A percentile compares a stretch with the other conserved stretches of the same genome.
These are phyloP conservation scores for Brassica incana DNA, from an alignment of 345 rosid species.

Conservation along the genomic window DNA sequence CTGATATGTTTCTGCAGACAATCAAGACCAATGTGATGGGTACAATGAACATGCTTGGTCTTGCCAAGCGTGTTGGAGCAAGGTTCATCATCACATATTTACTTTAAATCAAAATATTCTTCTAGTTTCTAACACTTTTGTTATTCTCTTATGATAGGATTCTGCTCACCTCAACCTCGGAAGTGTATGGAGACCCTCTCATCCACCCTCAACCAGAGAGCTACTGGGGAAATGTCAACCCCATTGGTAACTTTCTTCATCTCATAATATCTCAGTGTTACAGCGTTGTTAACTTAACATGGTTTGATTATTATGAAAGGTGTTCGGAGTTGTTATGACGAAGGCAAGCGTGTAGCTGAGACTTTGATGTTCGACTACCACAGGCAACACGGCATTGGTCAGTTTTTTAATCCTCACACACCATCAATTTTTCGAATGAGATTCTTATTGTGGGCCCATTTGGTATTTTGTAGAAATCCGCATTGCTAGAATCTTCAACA, in stretches of 20 bases:
- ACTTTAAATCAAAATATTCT: neutral
- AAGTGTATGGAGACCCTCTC: slow-evolving; percentile 96
- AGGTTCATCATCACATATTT: slow-evolving; percentile 46
- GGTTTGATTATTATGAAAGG: slow-evolving; percentile 43
- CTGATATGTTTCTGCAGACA: slow-evolving; percentile 50
- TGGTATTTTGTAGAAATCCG: slow-evolving; percentile 62
- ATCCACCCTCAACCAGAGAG: slow-evolving; percentile 90
- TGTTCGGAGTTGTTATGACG: slow-evolving; percentile 93
- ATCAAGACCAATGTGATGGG: slow-evolving; percentile 97
- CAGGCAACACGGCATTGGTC: slow-evolving; percentile 95
- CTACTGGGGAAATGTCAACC: slow-evolving; percentile 98
- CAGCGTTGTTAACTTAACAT: neutral
- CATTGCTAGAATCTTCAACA: slow-evolving; percentile 94
- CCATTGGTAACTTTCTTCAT: slow-evolving; percentile 58
- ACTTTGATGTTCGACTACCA: slow-evolving; percentile 98
- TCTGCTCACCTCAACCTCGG: slow-evolving; percentile 58
- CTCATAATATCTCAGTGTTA: neutral
- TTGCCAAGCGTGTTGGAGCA: slow-evolving; percentile 97
- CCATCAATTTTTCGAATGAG: neutral
- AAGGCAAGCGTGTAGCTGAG: slow-evolving; percentile 98
- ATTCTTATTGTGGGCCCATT: slow-evolving; percentile 5
- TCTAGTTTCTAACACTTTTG: neutral
- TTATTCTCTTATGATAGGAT: slow-evolving; percentile 25
- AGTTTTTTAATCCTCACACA: neutral
- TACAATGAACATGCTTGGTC: slow-evolving; percentile 93